Evolutionary conservation across 2,329 filamentous ascomycete species (phyloP), one percentile per base, ranked within the genome.

Genomic region (Colletotrichum sp.): DNA sequence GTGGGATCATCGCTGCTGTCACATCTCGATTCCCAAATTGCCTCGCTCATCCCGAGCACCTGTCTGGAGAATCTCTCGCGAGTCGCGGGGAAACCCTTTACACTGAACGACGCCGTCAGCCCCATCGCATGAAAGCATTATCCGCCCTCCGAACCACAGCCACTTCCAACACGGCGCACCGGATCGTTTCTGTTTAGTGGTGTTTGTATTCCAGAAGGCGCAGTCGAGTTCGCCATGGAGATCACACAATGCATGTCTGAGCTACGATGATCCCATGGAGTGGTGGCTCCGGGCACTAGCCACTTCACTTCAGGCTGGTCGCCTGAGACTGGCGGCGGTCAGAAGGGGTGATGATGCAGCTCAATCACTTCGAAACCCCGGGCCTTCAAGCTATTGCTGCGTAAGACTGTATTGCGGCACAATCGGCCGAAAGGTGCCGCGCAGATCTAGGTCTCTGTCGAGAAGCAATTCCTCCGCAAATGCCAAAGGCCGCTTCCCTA

Each of bases 331-430:
- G 12, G n/a, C 32, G 24, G 44, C 12, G n/a, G n/a, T 52, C 32
- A 8, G 24, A 24, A 24, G 62, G 52, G 62, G 24, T 55, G 34
- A 59, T 32, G 28, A 55, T 28, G 39, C 64, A 73, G 32, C 57
- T 32, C 64, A 68, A 68, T 68, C 64, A 68, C 73, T 68, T 64
- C 44, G 63, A 72, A 76, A 57, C 55, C 63, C 26, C 32, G 30
- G 32, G 62, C 57, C 36, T 28, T n/a, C 44, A 34, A n/a, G n/a
- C 67, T 18, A 28, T 63, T 32, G 24, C 55, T 15, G 55, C 55
- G 24, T 28, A 63, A 36, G 18, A 63, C 30, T 15, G 49, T 1
- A 55, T 39, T 52, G 18, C 60, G 60, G 60, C 62, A 34, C 39
- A 62, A 36, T 64, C 73, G 36, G 64, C 70, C 69, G 57, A 68